Evolutionary conservation across 345 rosid genomes (phyloP).

Genomic region (Reutealis trisperma): DNA sequence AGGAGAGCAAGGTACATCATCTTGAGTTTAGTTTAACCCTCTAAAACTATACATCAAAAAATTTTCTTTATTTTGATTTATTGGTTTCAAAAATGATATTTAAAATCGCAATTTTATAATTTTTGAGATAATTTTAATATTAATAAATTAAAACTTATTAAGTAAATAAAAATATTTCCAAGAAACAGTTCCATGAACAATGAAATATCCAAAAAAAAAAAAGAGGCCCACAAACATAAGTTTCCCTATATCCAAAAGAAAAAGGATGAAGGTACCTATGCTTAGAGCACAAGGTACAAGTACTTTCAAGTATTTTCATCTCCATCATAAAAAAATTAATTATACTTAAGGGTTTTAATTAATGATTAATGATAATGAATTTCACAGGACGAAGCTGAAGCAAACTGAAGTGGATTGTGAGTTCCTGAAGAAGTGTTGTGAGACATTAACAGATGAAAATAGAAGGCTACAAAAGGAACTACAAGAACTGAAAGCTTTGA

Average conservation of each 20-base stretch:
- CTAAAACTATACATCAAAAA: neutral
- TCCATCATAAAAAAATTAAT: too few species aligned
- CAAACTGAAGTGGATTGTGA: conserved; percentile 37
- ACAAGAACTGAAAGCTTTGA: conserved; percentile 28
- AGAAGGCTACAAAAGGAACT: conserved; percentile 32
- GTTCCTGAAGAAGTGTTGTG: conserved; percentile 34
- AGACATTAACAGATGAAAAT: conserved; percentile 31
- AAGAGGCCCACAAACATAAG: conserved; percentile 4
- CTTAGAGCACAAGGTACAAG: conserved; percentile 17
- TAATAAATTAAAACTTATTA: too few species aligned
- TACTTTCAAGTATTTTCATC: neutral
- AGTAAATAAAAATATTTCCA: neutral
- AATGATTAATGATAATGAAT: neutral
- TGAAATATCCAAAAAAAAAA: neutral
- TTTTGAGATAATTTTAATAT: too few species aligned
- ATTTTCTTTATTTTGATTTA: neutral
- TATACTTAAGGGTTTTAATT: neutral
- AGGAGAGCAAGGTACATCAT: conserved; percentile 81
- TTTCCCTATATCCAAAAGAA: neutral
- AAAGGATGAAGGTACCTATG: conserved; percentile 4
- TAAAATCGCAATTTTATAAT: too few species aligned
- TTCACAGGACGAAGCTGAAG: conserved; percentile 34
- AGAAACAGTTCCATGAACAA: neutral
- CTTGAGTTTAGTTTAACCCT: neutral
- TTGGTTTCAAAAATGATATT: neutral